Base-by-base conservation (phyloP, 2,329 filamentous ascomycete genomes). In the Chalara sp. region DNA sequence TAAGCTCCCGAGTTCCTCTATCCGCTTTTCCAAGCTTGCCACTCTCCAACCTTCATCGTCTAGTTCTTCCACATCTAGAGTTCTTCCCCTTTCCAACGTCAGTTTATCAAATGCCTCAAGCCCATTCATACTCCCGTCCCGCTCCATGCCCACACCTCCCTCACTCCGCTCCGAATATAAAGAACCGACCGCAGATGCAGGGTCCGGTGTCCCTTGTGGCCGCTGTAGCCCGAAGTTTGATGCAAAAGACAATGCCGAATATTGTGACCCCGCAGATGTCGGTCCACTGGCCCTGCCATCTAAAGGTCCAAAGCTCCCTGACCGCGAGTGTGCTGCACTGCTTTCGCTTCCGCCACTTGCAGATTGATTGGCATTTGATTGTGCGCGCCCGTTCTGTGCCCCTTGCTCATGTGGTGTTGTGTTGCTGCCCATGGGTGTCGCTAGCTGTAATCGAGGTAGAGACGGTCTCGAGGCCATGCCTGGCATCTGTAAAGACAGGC, bases 41-140 rank as follows among this genome's bases (percentile, higher is more conserved):
- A 95, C 91, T 65, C 87, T 83, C 93, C 93, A 99, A 21, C 89
- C 90, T 56, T 95, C 88, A 62, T 96, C 91, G 65, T 97, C 92
- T 46, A 99, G 72, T 59, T 97, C 92, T 62, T 96, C 92, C 4
- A 96, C 92, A 67, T 99, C 93, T 39, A 92, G 72, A 29, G 84
- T 87, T 56, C 88, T 79, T 35, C 89, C 89, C 68, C 86, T 90
- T 59, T 96, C 90, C 44, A 93, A 67, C 46, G 81, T 87, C 61
- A 95, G 70, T 67, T 91, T 84, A 58, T 95, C 89, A 52, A 96
- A 83, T 61, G 84, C 81, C 3, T 81, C 83, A 3, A 93, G 73
- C 4, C 84, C 84, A 61, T 89, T 87, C 68, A 87, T 78, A 64
- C 89, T 95, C 58, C 81, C 81, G 57, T 95, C 89, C 55, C 88